Evolutionary conservation across 768 basidiomycete genomes (phyloP), one percentile per base, ranked within the genome.

Genomic region (Pleurotus pulmonarius): DNA sequence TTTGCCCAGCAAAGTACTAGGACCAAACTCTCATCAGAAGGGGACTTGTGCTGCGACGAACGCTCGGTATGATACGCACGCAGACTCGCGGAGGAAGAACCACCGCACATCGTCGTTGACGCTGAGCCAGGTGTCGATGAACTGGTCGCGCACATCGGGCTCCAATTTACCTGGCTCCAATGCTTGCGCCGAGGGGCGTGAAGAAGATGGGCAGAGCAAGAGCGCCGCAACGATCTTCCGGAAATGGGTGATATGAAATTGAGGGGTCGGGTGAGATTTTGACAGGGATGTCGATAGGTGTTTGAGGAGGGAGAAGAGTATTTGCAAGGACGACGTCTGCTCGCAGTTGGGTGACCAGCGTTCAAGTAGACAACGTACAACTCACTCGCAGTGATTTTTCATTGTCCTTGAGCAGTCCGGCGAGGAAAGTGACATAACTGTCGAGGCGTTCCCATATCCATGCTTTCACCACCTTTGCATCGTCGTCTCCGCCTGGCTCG

Each of bases 391-490:
- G 66, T 8, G 76, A 70, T 44, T 85, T 78, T 66, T 98, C 94
- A 18, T 87, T 82, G 60, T 93, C 90, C 65, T 88, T 81, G 60
- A 96, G 64, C 25, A 95, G 68, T 1, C 86, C 82, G 13, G 77
- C 78, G 47, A 97, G 74, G 47, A 90, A 78, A 26, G 83, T 80
- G 44, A 85, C 79, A 69, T 88, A 98, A 2, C 78, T 72, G 52
- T 87, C 80, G 49, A 95, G 73, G 43, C 85, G 76, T 58, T 87
- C 91, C 77, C 84, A 83, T 49, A 94, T 71, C 95, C 95, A 98
- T 22, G 76, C 74, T 59, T 86, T 83, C 5, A 94, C 89, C 15
- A 81, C 76, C 62, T 83, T 83, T 40, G 82, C 79, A 13, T 79
- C 81, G 24, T 83, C 52, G 34, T 81, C 74, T 13, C 75, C 77